Conservation (phyloP, 495 filamentous ascomycete species). For the Immersiella caudata region DNA sequence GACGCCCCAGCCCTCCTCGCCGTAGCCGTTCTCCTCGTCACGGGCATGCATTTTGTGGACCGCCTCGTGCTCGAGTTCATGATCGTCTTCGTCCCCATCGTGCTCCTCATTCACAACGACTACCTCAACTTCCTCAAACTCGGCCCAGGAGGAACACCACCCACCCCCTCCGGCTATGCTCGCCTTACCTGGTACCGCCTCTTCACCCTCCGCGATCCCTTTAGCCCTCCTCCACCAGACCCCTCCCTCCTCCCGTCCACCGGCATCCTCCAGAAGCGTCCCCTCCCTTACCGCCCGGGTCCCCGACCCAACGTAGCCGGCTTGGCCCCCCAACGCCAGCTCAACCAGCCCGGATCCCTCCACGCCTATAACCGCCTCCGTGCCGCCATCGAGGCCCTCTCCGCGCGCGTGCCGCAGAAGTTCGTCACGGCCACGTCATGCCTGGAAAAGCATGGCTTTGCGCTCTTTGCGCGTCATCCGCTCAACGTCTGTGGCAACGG, state of each 20-base stretch:
- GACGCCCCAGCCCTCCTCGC: conserved; percentile 48
- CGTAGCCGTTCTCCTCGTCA: conserved; percentile 48
- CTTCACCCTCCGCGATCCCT: conserved; percentile 62
- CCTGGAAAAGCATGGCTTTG: conserved; percentile 79
- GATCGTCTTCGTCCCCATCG: conserved; percentile 52
- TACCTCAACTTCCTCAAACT: conserved; percentile 76
- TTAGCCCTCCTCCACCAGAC: conserved; percentile 45
- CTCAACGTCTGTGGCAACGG: conserved; percentile 68
- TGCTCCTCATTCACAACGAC: conserved; percentile 68
- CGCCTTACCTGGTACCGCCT: conserved; percentile 64
- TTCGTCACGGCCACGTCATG: conserved; percentile 67
- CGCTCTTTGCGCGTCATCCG: conserved; percentile 64
- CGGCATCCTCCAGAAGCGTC: conserved; percentile 42
- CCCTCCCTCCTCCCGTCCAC: conserved; percentile 36
- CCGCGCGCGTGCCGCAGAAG: conserved; percentile 46
- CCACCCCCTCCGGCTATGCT: conserved; percentile 71
- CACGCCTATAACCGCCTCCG: conserved; percentile 57
- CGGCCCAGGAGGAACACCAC: conserved; percentile 79
- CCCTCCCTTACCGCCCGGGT: conserved; percentile 62
- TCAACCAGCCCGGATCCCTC: conserved; percentile 61
- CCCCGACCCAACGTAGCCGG: conserved; percentile 67
- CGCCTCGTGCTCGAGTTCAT: conserved; percentile 49
- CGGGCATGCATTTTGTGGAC: conserved; percentile 52
- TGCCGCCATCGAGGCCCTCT: conserved; percentile 53
- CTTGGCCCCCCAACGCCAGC: conserved; percentile 80